These are phyloP conservation scores for Boletellus sp. DNA, from an alignment of 1,284 basidiomycete genomes.

Conservation along the genomic window DNA sequence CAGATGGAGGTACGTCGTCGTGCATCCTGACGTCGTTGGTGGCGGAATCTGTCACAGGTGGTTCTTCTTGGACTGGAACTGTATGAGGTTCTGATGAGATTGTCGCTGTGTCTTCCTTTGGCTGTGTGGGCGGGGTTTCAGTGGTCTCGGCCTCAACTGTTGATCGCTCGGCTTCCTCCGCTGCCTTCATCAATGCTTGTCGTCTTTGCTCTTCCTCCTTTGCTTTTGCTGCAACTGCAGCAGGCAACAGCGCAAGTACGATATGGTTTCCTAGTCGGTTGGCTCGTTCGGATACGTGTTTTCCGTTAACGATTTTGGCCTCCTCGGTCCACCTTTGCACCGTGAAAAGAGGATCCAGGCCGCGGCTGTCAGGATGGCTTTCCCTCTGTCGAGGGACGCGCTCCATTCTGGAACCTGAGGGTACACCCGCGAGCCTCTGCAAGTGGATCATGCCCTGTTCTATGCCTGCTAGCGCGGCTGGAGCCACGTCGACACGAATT, in stretches of 20 bases:
- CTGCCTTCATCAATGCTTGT: constrained; percentile 42
- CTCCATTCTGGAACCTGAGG: constrained; percentile 60
- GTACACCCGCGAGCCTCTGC: constrained; percentile 44
- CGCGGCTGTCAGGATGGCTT: constrained; percentile 47
- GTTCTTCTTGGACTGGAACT: constrained; percentile 12
- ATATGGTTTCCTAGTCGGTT: constrained; percentile 72
- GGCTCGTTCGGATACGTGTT: constrained; percentile 66
- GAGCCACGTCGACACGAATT: constrained; percentile 70
- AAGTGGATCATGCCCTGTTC: constrained; percentile 48
- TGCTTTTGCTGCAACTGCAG: constrained; percentile 61
- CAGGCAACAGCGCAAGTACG: constrained; percentile 76
- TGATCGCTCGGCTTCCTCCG: constrained; percentile 29
- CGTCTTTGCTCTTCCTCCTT: constrained; percentile 51
- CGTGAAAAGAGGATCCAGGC: constrained; percentile 78
- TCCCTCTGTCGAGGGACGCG: constrained; percentile 49
- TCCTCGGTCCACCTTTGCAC: constrained; percentile 91
- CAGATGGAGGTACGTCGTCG: constrained; percentile 19
- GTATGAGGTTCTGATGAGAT: constrained; percentile 7
- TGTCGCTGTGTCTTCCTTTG: constrained; percentile 13
- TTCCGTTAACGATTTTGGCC: constrained; percentile 75
- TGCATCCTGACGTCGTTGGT: constrained; percentile 28
- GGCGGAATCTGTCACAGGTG: constrained; percentile 12
- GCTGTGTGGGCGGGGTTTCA: constrained; percentile 14
- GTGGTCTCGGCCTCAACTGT: constrained; percentile 26
- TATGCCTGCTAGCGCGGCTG: constrained; percentile 55